Conservation (phyloP, 345 rosid species). For the Citrus maxima region DNA sequence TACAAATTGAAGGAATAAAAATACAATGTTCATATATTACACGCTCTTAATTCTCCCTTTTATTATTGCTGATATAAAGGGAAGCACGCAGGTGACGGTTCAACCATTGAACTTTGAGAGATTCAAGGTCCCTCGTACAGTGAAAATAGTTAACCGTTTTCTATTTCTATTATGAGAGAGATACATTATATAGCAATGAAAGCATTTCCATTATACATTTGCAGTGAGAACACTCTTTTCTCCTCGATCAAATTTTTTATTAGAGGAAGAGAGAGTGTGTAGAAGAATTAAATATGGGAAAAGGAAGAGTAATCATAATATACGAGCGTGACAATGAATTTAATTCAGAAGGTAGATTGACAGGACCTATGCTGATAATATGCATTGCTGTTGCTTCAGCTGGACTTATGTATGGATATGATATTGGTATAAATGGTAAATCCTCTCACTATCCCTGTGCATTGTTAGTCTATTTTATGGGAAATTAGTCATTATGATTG, state of each 20-base stretch:
- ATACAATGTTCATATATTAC: no score
- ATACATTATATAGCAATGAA: no score
- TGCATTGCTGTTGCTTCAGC: slow-evolving; percentile 29
- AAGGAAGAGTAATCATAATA: background rate
- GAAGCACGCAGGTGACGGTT: no score
- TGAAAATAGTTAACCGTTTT: background rate
- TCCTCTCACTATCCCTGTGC: background rate
- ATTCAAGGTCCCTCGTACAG: background rate
- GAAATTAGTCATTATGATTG: no score
- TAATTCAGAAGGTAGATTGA: background rate
- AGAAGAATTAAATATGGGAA: background rate
- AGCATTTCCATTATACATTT: no score
- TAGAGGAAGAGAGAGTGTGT: no score
- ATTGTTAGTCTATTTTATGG: no score
- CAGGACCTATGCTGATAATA: background rate
- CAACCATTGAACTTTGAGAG: background rate
- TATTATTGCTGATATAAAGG: no score
- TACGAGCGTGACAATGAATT: background rate
- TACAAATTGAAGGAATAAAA: no score
- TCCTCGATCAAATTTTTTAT: background rate
- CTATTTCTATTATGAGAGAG: background rate
- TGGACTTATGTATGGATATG: slow-evolving; percentile 32
- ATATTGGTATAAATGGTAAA: slow-evolving; percentile 18
- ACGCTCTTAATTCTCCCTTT: no score
- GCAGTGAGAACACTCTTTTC: background rate